phyloP scores from a whole-genome alignment of 768 basidiomycete genomes.

The Lepiota brunneoincarnata region DNA sequence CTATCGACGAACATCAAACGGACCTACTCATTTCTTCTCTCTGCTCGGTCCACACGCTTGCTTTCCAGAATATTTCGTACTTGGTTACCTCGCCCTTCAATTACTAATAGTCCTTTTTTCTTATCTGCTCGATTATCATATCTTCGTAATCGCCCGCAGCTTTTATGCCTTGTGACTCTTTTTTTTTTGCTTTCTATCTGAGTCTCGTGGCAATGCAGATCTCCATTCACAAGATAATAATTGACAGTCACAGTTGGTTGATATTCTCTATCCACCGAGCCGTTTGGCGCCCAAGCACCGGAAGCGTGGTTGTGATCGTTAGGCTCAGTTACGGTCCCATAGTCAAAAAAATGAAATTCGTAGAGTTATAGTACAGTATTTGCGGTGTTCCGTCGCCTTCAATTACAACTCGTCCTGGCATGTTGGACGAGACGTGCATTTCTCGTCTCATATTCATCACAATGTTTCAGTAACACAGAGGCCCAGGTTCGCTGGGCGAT shows the following conservation, averaged over 20 bases:
- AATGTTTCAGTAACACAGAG: slow-evolving; percentile 19
- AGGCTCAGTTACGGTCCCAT: no score
- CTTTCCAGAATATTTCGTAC: not conserved
- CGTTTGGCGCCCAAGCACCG: no score
- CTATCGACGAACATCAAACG: not conserved
- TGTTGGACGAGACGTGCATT: slow-evolving; percentile 16
- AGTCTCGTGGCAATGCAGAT: not conserved
- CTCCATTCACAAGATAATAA: slow-evolving; percentile 10
- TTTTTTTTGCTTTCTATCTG: not conserved
- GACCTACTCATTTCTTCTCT: not conserved
- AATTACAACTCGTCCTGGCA: not conserved
- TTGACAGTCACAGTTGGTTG: no score
- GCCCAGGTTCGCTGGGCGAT: slow-evolving; percentile 20
- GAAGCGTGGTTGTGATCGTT: no score
- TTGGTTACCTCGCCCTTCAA: not conserved
- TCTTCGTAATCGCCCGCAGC: not conserved
- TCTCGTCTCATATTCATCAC: slow-evolving; percentile 23
- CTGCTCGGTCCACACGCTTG: not conserved
- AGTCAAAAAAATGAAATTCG: no score
- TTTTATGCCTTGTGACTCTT: not conserved
- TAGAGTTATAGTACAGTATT: not conserved
- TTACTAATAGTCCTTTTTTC: not conserved
- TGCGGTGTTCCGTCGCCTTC: not conserved
- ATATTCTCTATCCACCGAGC: no score
- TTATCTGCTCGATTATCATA: not conserved